Base-by-base conservation (phyloP, 495 filamentous ascomycete genomes). In the Penicillium simplicissimum region DNA sequence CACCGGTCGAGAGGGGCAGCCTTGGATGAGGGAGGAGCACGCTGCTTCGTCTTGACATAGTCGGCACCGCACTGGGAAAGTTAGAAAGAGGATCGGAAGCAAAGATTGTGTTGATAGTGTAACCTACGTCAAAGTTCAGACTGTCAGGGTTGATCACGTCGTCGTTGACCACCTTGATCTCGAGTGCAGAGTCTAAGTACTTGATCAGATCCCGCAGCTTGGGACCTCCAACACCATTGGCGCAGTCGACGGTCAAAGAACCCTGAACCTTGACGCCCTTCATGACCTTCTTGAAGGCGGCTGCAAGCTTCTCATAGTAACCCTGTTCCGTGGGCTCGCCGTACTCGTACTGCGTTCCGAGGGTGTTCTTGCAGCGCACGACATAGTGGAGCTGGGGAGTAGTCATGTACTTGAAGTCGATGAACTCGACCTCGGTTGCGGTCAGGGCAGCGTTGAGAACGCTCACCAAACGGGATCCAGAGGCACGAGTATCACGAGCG, bases 371-470 rank as follows among this genome's bases (percentile, higher is more conserved):
- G 76, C 94, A 96, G 49, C 95, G 92, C 35, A 95, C 93, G 47
- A 98, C 80, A 74, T 98, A 98, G 76, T 98, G 95, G 33, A 98
- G 85, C 75, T 98, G 95, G 11, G 95, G 95, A 1, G 95, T 98
- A 17, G 95, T 98, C 61, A 97, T 82, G 67, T 90, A 84, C 73
- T 93, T 93, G 75, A 87, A 90, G 76, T 98, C 93, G 65, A 83
- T 82, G 66, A 84, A 87, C 56, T 90, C 85, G 42, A 89, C 85
- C 37, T 87, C 84, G 52, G 88, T 87, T 35, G 89, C 90, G 31
- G 87, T 87, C 51, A 98, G 81, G 10, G 89, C 91, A 68, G 90
- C 88, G 42, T 84, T 82, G 37, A 98, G 85, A 56, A 92, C 87
- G 17, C 82, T 78, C 19, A 91, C 90, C 13, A 99, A 87, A 33